Conservation (phyloP, 805 yeast genomes). For the Yamadazyma paraphyllophila region DNA sequence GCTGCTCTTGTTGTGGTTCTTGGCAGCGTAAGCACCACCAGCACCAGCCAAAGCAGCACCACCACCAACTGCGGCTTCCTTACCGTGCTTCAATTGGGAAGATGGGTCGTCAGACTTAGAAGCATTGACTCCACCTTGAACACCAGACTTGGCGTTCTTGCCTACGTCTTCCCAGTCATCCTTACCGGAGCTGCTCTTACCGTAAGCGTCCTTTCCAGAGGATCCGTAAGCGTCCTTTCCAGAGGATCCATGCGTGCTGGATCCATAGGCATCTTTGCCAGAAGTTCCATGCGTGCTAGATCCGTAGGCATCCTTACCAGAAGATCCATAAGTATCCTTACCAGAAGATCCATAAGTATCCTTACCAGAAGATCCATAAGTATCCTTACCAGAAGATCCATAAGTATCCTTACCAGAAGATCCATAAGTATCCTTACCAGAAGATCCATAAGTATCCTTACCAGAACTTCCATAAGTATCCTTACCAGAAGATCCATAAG, state of each 20-base stretch:
- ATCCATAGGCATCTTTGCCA: constrained; percentile 14
- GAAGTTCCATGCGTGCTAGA: constrained; percentile 2
- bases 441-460: constrained; percentile 10
- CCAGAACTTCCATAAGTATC: constrained; percentile 9
- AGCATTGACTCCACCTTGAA: constrained; percentile 6
- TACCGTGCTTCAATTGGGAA: constrained; percentile 11
- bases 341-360: constrained; percentile 12
- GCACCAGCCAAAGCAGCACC: constrained; percentile 17
- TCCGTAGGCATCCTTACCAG: constrained; percentile 11
- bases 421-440: constrained; percentile 18
- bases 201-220: constrained; percentile 2
- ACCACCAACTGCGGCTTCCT: constrained; percentile 14
- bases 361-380: constrained; percentile 7
- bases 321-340: not conserved
- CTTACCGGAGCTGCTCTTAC: no score
- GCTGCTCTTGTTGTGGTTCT: not conserved
- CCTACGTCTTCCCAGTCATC: constrained; percentile 11
- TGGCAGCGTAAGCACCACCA: constrained; percentile 14
- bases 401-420: constrained; percentile 6
- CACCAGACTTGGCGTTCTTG: constrained; percentile 11
- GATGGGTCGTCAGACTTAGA: constrained; percentile 12
- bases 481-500: constrained; percentile 12
- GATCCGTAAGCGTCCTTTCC: constrained; percentile 3
- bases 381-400: constrained; percentile 8
- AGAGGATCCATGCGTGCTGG: constrained; percentile 1